phyloP scores from a whole-genome alignment of 2,329 filamentous ascomycete species.

The Microsporum audouinii region DNA sequence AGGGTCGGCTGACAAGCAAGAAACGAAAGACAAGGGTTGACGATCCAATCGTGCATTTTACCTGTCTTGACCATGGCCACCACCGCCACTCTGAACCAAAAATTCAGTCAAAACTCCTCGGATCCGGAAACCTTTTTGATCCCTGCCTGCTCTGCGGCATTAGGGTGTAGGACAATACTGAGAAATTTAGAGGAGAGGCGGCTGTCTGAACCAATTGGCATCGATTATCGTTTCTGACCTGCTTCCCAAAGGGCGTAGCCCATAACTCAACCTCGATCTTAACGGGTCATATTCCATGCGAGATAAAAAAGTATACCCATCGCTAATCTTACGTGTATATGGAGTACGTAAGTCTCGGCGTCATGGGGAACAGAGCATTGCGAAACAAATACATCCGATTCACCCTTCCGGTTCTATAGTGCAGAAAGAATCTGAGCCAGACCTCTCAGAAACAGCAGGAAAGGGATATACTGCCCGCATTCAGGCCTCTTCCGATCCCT shows the following conservation, averaged over 20 bases:
- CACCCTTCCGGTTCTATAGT: not conserved
- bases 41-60: not conserved
- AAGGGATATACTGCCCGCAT: not conserved
- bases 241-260: not conserved
- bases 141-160: not conserved
- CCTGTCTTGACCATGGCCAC: not conserved
- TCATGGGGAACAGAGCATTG: not conserved
- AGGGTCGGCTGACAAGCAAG: not conserved
- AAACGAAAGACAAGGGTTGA: not conserved
- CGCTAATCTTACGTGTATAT: not conserved
- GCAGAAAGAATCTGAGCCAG: not conserved
- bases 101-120: constrained; percentile 2
- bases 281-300: not conserved
- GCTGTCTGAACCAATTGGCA: constrained; percentile 2
- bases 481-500: not conserved
- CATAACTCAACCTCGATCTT: not conserved
- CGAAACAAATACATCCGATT: not conserved
- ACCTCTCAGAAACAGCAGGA: not conserved
- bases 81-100: not conserved
- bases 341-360: not conserved
- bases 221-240: not conserved
- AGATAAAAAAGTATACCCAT: not conserved
- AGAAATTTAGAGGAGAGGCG: not conserved
- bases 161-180: not conserved
- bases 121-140: not conserved